These are phyloP conservation scores for Pseudocercospora vitis DNA, from an alignment of 2,329 filamentous ascomycete species.

Conservation along the genomic window DNA sequence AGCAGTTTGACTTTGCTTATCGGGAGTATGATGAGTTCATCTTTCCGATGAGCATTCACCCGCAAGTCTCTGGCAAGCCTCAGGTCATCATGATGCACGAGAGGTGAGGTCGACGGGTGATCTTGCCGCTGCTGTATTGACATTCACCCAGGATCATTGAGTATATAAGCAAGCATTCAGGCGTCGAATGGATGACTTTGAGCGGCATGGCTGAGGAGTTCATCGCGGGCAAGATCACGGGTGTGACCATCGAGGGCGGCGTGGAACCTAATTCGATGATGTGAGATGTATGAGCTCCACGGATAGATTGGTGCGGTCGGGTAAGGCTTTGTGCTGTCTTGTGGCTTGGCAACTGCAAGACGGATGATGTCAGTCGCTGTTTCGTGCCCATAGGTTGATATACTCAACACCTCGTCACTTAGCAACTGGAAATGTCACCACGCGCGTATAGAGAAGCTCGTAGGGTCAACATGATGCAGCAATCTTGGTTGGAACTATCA, in stretches of 20 bases:
- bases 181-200: slow-evolving; percentile 46
- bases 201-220: slow-evolving; percentile 33
- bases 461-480: too few species aligned
- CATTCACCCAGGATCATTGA: slow-evolving; percentile 40
- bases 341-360: too few species aligned
- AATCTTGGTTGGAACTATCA: too few species aligned
- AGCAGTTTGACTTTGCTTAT: slow-evolving; percentile 50
- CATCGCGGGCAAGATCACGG: slow-evolving; percentile 34
- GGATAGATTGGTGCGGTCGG: too few species aligned
- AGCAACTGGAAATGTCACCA: too few species aligned
- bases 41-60: slow-evolving; percentile 51
- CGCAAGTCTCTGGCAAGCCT: slow-evolving; percentile 51
- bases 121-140: neutral
- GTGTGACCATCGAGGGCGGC: slow-evolving; percentile 40
- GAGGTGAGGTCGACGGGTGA: slow-evolving; percentile 16
- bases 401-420: too few species aligned
- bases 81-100: slow-evolving; percentile 52
- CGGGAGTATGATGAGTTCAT: slow-evolving; percentile 49
- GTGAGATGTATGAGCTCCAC: neutral
- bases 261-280: slow-evolving; percentile 16
- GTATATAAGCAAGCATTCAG: slow-evolving; percentile 48
- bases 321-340: too few species aligned
- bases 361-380: too few species aligned
- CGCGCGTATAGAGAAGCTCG: too few species aligned
- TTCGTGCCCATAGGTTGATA: too few species aligned